Evolutionary conservation across 495 filamentous ascomycete species (phyloP).

Genomic region (Hyphodiscus hymeniophilus): DNA sequence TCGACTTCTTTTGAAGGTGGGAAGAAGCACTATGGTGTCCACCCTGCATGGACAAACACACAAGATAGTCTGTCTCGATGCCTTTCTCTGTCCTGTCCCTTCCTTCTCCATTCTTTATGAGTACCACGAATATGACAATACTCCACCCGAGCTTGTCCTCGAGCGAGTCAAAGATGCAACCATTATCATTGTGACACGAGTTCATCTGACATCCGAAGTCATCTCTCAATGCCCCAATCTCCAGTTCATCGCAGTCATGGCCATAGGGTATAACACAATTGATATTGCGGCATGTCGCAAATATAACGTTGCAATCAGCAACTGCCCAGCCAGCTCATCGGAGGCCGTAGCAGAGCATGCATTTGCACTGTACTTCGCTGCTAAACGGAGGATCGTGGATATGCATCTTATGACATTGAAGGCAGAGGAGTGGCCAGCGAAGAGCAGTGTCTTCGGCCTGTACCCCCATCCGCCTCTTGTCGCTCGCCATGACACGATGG

Average conservation of each 20-base stretch:
- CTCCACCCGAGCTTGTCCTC: constrained; percentile 25
- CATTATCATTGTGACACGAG: constrained; percentile 35
- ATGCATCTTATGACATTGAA: constrained; percentile 29
- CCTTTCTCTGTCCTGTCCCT: constrained; percentile 36
- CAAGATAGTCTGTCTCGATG: constrained; percentile 40
- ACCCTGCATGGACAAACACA: too few species aligned
- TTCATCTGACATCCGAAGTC: constrained; percentile 28
- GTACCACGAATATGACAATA: constrained; percentile 32
- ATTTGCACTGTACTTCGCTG: constrained; percentile 42
- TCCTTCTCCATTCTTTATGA: constrained; percentile 29
- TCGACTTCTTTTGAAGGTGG: too few species aligned
- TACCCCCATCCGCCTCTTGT: constrained; percentile 26
- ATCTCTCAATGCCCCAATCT: constrained; percentile 29
- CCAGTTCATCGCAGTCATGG: constrained; percentile 37
- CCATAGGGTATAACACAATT: constrained; percentile 42
- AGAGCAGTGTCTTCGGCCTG: constrained; percentile 21
- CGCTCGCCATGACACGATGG: constrained; percentile 36
- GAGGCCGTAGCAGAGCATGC: constrained; percentile 43
- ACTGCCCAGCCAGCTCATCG: constrained; percentile 38
- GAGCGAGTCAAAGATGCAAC: constrained; percentile 37
- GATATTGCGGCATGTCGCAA: constrained; percentile 35
- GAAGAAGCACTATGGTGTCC: too few species aligned
- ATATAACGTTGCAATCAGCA: constrained; percentile 35
- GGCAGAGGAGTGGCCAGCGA: constrained; percentile 20
- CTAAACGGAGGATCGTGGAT: constrained; percentile 34